Base-by-base conservation (phyloP, 1,284 basidiomycete genomes). In the Heterobasidion occidentale region DNA sequence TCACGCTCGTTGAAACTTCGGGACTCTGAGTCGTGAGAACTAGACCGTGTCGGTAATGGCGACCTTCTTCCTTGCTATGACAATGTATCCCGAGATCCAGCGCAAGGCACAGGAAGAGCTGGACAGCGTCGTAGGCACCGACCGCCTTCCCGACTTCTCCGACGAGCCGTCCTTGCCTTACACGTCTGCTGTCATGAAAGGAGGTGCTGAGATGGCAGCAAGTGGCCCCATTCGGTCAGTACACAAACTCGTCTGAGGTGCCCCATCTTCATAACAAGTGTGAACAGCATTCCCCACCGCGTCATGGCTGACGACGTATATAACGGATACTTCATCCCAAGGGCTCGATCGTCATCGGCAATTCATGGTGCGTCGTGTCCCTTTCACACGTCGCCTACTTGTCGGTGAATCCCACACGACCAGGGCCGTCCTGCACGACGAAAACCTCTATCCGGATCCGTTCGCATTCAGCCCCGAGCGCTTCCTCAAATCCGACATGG, bases 171-270 rank as follows among this genome's bases (percentile, higher is more conserved):
- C 60, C 5, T 58, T 73, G 27, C 71, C 71, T 1, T 73, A 71
- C 55, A 57, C 71, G n/a, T 62, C 68, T 8, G 70, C 71, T 9
- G 59, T 73, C 14, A 50, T 71, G 35, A 64, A 61, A n/a, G 71
- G 71, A 73, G 60, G 62, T 67, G 12, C 57, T 72, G 34, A 59
- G 71, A n/a, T 72, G 70, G 70, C 60, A 64, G 34, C 67, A 69
- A 12, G 66, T 67, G 4, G 61, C 65, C 1, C 71, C 71, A 12
- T 59, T 71, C 27, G 66, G 68, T 68, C 56, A 9, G 58, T 27
- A 7, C 15, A 17, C 47, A 12, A 12, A 19, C 11, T 3, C n/a
- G 1, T 42, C 2, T 11, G 34, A 19, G 27, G 19, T 11, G 20
- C 9, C 14, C 12, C 14, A 17, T 17, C 12, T 9, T 11, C 14